Evolutionary conservation across 2,329 filamentous ascomycete species (phyloP).

Genomic region (Xylariaceae sp.): DNA sequence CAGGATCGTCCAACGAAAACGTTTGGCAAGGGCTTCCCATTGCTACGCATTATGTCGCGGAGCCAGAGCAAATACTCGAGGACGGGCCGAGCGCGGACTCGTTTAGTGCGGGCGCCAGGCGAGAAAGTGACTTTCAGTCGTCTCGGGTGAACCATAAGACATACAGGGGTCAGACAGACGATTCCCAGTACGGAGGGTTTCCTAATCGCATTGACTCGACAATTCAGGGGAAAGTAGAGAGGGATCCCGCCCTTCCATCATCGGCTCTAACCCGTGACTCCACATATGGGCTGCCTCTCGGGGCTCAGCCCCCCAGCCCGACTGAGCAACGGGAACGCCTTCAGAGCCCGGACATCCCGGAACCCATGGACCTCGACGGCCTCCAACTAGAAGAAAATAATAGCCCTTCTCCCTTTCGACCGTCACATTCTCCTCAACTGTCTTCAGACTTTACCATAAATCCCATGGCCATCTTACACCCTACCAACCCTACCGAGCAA

Average conservation of each 20-base stretch:
- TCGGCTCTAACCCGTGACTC: conserved; percentile 25
- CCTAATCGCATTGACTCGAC: conserved; percentile 23
- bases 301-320: conserved; percentile 27
- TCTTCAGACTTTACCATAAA: conserved; percentile 28
- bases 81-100: conserved; percentile 4
- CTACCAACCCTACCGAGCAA: conserved; percentile 31
- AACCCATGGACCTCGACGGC: conserved; percentile 31
- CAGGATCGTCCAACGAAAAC: conserved; percentile 11
- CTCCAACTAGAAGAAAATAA: conserved; percentile 18
- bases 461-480: conserved; percentile 32
- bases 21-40: conserved; percentile 11
- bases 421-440: conserved; percentile 29
- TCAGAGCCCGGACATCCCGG: conserved; percentile 33
- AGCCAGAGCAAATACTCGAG: conserved; percentile 27
- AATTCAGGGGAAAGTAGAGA: conserved; percentile 27
- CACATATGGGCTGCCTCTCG: conserved; percentile 30
- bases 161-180: conserved; percentile 16
- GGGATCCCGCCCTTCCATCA: conserved; percentile 27
- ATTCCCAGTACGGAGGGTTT: conserved; percentile 24
- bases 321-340: conserved; percentile 28
- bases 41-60: conserved; percentile 22
- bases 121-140: conserved; percentile 13
- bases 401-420: conserved; percentile 24
- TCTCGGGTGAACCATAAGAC: conserved; percentile 11
- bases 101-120: conserved; percentile 6